phyloP scores from a whole-genome alignment of 352 stramenopile genomes.

The Pythium sukuiense region DNA sequence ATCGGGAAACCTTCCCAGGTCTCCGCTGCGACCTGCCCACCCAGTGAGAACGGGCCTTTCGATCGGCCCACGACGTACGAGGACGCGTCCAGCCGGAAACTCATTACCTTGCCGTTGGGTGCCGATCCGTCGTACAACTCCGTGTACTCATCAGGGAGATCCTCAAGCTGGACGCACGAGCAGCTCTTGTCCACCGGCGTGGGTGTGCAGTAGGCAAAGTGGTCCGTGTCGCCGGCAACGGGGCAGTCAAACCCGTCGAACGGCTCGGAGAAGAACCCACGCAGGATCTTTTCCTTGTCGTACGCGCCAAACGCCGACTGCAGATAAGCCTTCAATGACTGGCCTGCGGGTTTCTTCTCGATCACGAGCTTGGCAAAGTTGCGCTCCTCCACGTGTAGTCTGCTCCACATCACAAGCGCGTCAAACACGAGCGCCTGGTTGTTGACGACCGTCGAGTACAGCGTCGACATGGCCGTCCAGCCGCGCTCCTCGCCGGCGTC shows the following conservation, averaged over 20 bases:
- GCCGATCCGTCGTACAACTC: conserved; percentile 14
- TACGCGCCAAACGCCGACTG: conserved; percentile 5
- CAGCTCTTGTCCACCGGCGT: conserved; percentile 14
- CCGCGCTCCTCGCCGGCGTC: not conserved
- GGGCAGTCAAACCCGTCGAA: conserved; percentile 6
- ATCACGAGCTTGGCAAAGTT: conserved; percentile 13
- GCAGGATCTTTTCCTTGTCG: conserved; percentile 7
- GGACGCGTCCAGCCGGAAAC: not conserved
- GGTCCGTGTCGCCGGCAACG: conserved; percentile 12
- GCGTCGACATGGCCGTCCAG: not conserved
- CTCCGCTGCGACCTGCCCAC: not conserved
- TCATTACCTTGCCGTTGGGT: conserved; percentile 6
- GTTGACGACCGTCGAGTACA: not conserved
- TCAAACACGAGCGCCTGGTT: not conserved
- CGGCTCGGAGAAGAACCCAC: conserved; percentile 15
- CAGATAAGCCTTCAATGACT: conserved; percentile 5
- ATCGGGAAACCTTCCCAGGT: conserved; percentile 4
- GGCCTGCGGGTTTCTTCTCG: conserved; percentile 2
- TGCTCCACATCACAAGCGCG: conserved; percentile 18
- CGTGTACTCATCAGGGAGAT: conserved; percentile 17
- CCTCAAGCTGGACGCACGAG: conserved; percentile 16
- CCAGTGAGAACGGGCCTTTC: conserved; percentile 5
- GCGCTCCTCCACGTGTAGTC: not conserved
- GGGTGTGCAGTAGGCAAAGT: conserved; percentile 20
- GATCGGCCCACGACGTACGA: conserved; percentile 9